Evolutionary conservation across 2,329 filamentous ascomycete genomes (phyloP).

Genomic region (Colletotrichum melonis): DNA sequence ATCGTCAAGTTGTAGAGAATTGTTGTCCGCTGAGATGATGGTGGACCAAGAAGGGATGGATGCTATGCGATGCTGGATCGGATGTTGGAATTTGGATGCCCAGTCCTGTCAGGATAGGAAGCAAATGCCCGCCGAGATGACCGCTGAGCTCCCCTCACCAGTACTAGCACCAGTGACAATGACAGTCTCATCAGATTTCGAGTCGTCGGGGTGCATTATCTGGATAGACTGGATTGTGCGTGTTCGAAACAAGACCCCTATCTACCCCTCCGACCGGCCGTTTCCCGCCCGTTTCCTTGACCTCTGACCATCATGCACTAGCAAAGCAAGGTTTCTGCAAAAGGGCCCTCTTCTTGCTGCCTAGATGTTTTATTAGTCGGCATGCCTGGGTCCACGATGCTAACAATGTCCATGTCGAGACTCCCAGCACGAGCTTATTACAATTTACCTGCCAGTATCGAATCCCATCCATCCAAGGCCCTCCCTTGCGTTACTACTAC

Average conservation of each 20-base stretch:
- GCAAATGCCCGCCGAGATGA: not conserved
- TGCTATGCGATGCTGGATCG: not conserved
- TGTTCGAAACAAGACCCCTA: slow-evolving; percentile 24
- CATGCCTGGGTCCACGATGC: not conserved
- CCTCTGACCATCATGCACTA: slow-evolving; percentile 1
- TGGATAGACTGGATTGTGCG: not conserved
- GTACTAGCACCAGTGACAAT: too few relatives aligned
- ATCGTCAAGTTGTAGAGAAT: not conserved
- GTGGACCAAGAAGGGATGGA: not conserved
- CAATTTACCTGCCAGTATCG: not conserved
- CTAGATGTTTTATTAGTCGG: not conserved
- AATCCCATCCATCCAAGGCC: not conserved
- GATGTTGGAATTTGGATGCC: not conserved
- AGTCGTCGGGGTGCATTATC: not conserved
- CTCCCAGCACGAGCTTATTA: not conserved
- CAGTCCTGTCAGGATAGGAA: not conserved
- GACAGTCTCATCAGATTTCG: not conserved
- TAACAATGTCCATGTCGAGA: not conserved
- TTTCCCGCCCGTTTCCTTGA: slow-evolving; percentile 24
- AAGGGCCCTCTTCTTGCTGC: not conserved
- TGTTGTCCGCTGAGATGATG: too few relatives aligned
- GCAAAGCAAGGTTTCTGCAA: not conserved
- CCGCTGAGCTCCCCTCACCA: too few relatives aligned
- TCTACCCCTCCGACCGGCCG: slow-evolving; percentile 4
- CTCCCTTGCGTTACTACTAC: not conserved